These are phyloP conservation scores for Zangia roseola DNA, from an alignment of 768 basidiomycete species.

Conservation along the genomic window DNA sequence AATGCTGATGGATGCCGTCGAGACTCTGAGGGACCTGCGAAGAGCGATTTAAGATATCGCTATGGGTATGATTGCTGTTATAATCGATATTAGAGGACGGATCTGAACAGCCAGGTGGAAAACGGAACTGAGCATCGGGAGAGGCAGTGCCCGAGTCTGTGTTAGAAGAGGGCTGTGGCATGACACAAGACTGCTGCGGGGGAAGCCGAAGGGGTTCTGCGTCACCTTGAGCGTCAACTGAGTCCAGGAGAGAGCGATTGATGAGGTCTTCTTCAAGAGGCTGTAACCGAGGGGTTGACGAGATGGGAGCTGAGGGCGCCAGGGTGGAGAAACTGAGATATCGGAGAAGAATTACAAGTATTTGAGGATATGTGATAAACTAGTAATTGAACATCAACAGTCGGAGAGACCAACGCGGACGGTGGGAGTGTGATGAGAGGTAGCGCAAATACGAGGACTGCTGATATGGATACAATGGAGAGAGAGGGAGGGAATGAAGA, in stretches of 20 bases:
- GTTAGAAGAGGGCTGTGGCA: constrained; percentile 48
- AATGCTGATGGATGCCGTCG: constrained; percentile 36
- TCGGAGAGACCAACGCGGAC: constrained; percentile 31
- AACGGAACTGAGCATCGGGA: constrained; percentile 55
- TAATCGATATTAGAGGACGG: constrained; percentile 44
- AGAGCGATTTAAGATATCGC: constrained; percentile 29
- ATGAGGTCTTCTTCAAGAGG: constrained; percentile 70
- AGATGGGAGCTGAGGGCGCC: constrained; percentile 45
- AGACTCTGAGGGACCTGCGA: constrained; percentile 24
- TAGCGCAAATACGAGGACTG: constrained; percentile 35
- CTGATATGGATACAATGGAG: constrained; percentile 46
- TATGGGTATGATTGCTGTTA: constrained; percentile 36
- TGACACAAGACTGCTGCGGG: constrained; percentile 39
- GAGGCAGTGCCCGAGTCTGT: constrained; percentile 50
- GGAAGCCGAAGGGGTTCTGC: constrained; percentile 55
- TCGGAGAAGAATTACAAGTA: constrained; percentile 29
- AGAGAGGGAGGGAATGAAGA: constrained; percentile 26
- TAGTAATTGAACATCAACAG: constrained; percentile 44
- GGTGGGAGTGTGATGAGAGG: constrained; percentile 29
- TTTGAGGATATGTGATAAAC: constrained; percentile 29
- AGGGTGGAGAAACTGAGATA: constrained; percentile 40
- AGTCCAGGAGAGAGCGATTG: constrained; percentile 81
- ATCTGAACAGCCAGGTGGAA: constrained; percentile 48
- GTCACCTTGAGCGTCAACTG: constrained; percentile 81
- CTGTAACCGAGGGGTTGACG: constrained; percentile 32